Evolutionary conservation across 2,329 filamentous ascomycete species (phyloP).

Genomic region (Sphaerostilbella broomeana): DNA sequence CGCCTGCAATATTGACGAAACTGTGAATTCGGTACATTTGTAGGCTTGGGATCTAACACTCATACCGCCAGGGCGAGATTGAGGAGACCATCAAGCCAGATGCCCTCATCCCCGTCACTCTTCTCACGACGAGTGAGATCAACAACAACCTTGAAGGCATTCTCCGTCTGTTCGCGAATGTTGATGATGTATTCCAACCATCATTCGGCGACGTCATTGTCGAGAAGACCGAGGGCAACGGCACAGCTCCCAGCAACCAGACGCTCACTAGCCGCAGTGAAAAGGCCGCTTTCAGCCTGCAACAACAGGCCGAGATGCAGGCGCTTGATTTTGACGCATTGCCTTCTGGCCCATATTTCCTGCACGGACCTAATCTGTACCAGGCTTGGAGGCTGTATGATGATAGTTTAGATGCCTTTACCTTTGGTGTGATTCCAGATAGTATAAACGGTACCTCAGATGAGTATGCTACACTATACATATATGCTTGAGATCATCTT

Average conservation of each 20-base stretch:
- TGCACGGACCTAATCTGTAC: slow-evolving; percentile 35
- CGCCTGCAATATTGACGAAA: neutral
- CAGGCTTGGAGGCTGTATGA: slow-evolving; percentile 37
- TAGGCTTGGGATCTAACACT: too few species aligned
- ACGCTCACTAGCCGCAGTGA: slow-evolving; percentile 5
- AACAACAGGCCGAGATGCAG: slow-evolving; percentile 11
- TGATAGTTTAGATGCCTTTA: slow-evolving; percentile 31
- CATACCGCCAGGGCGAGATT: slow-evolving; percentile 36
- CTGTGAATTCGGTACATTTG: neutral
- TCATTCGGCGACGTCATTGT: slow-evolving; percentile 34
- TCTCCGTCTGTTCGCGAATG: slow-evolving; percentile 25
- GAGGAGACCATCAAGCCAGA: slow-evolving; percentile 36
- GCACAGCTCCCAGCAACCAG: slow-evolving; percentile 1
- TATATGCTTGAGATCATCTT: neutral
- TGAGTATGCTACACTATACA: slow-evolving; percentile 18
- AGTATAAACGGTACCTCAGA: slow-evolving; percentile 19
- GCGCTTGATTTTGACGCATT: slow-evolving; percentile 21
- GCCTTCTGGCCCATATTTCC: slow-evolving; percentile 36
- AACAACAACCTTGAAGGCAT: slow-evolving; percentile 30
- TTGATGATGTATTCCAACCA: slow-evolving; percentile 34
- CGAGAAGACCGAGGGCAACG: slow-evolving; percentile 28
- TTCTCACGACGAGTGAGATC: slow-evolving; percentile 33
- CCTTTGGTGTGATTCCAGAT: slow-evolving; percentile 32
- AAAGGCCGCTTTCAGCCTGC: slow-evolving; percentile 19
- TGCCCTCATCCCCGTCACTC: slow-evolving; percentile 34